Evolutionary conservation across 1,139 yeast species (phyloP), one percentile per base, ranked within the genome.

Genomic region (Suhomyces choctaworum): DNA sequence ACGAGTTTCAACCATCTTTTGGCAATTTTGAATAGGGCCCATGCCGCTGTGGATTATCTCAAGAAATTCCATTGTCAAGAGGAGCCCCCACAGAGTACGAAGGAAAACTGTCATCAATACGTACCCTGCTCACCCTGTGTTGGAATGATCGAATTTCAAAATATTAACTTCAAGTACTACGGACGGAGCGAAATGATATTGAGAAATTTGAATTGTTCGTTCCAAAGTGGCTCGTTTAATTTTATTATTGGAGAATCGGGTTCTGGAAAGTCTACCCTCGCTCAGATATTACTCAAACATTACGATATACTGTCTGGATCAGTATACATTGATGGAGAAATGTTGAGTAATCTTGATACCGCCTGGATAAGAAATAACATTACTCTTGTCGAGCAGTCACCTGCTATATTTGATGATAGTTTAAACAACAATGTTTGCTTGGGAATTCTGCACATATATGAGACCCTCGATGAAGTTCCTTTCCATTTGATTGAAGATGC

Each of bases 231-330:
- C 1, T 49, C 64, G 25, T 54, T 76, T 13, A 78, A 81, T 3
- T 90, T 77, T 49, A 58, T 92, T 2, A 74, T 92, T 31, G 98
- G 98, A 0, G 70, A 73, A 42, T 88, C 97, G 0, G 98, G 98
- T 0, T 80, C 92, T 0, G 98, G 98, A 0, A 92, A 92, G 55
- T 88, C 97, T 0, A 85, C 97, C 0, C 45, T 92, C 8, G 76
- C 84, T 0, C 75, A 74, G 29, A 56, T 92, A 4, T 50, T 92
- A 2, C 55, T 83, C 40, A 75, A 75, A 20, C 69, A 86, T 25
- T 88, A 89, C 46, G 44, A 56, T 0, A 63, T 70, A 1, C 46
- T 55, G 4, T 41, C 55, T 0, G 90, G 92, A 0, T 41, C 50
- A 1, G 73, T 90, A 3, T 54, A 54, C 5, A 57, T 89, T 13